Evolutionary conservation across 768 basidiomycete species (phyloP), one percentile per base, ranked within the genome.

Genomic region (Suillus occidentalis): DNA sequence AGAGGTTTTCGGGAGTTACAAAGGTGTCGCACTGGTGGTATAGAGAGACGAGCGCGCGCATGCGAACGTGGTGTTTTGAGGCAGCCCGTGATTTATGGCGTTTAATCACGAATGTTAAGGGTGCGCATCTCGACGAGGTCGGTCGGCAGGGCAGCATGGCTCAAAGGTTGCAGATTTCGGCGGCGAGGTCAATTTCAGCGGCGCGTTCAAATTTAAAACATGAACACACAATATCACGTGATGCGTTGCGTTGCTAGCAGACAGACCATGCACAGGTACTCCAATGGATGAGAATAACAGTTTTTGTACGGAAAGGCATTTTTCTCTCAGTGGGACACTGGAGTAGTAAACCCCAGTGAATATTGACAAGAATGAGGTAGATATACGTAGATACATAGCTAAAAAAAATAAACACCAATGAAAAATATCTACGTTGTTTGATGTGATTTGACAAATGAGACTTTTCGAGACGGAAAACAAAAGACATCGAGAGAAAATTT

Each of bases 21-120:
- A 90, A 92, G 2, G 80, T 78, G 63, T 85, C 85, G 58, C 88
- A 78, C 77, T 91, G 86, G 79, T 94, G 91, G 79, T 93, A 94
- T 61, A 94, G 84, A 12, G 86, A 82, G 67, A 92, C 83, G 67
- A 93, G 87, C 4, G 90, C 88, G 65, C 89, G 89, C 80, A 92
- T 81, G 77, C 79, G 83, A 49, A 62, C 62, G 60, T 77, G 70
- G 59, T 69, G 65, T 20, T 68, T 61, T 6, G 70, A 68, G 59
- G 50, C 3, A 20, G 58, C 58, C 1, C 14, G 25, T 6, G 58
- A 59, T 59, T 28, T 59, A 40, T 42, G 18, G 18, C 58, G 58
- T 59, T 42, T 59, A 25, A 42, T 6, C 14, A 31, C 34, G 12
- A 55, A 55, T n/a, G 31, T 28, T 5, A 28, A 28, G 39, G 25